Evolutionary conservation across 805 yeast genomes (phyloP).

Genomic region (Kockiozyma suomiensis): DNA sequence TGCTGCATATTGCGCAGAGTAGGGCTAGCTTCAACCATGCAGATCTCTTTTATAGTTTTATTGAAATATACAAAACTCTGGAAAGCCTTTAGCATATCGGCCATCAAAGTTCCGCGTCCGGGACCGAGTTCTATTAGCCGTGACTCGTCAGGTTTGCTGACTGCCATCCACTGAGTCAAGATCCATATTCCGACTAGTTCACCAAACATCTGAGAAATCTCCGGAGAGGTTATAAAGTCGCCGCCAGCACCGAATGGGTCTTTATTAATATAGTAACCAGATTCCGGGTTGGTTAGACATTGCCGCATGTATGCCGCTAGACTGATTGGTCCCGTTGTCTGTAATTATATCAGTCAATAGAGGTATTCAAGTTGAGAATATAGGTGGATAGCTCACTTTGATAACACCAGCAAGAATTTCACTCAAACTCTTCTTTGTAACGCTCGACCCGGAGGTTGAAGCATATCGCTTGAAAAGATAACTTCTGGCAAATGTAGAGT

Average conservation of each 20-base stretch:
- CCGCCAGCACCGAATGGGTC: slow-evolving; percentile 72
- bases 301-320: slow-evolving; percentile 76
- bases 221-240: slow-evolving; percentile 85
- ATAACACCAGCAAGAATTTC: slow-evolving; percentile 42
- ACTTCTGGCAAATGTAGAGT: not conserved
- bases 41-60: slow-evolving; percentile 44
- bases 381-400: slow-evolving; percentile 9
- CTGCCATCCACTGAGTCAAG: slow-evolving; percentile 56
- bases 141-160: slow-evolving; percentile 53
- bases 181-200: slow-evolving; percentile 79
- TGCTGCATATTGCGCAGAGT: slow-evolving; percentile 62
- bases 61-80: slow-evolving; percentile 42
- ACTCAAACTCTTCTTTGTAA: slow-evolving; percentile 36
- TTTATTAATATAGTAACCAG: slow-evolving; percentile 77
- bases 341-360: not conserved
- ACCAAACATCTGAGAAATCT: slow-evolving; percentile 84
- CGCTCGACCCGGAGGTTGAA: not conserved
- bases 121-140: slow-evolving; percentile 80
- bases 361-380: not conserved
- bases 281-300: slow-evolving; percentile 74
- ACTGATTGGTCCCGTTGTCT: slow-evolving; percentile 76
- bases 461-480: not conserved
- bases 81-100: slow-evolving; percentile 52
- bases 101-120: slow-evolving; percentile 78
- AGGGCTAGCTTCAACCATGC: slow-evolving; percentile 72